A percentile compares a stretch with the other conserved stretches of the same genome.
Conservation (phyloP, 163 green algal genomes). For the Scenedesmus sp. region DNA sequence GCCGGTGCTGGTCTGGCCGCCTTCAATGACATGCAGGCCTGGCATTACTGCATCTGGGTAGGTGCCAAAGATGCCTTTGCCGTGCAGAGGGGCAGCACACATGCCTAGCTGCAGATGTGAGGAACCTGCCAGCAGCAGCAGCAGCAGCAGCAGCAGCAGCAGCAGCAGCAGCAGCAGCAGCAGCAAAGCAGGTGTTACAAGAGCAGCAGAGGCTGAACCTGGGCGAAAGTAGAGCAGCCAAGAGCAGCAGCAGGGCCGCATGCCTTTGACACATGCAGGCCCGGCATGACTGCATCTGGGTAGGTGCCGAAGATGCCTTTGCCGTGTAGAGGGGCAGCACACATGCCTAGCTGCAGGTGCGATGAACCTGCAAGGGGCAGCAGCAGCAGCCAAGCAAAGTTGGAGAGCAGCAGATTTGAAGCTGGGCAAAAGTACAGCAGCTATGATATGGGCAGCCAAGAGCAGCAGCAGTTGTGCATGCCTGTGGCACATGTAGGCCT, state of each 20-base stretch:
- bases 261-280: conserved; percentile 60
- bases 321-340: conserved; percentile 65
- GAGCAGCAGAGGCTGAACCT: too few relatives aligned
- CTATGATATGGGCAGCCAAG: too few relatives aligned
- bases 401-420: too few relatives aligned
- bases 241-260: too few relatives aligned
- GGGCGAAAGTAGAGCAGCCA: too few relatives aligned
- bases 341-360: conserved; percentile 83
- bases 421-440: too few relatives aligned
- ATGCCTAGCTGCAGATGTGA: conserved; percentile 86
- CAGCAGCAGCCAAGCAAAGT: too few relatives aligned
- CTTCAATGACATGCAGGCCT: conserved; percentile 82
- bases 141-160: not conserved
- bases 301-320: conserved; percentile 85
- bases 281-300: conserved; percentile 70
- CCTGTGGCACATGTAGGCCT: conserved; percentile 63
- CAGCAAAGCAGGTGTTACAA: too few relatives aligned
- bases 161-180: not conserved
- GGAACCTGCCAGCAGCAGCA: conserved; percentile 67
- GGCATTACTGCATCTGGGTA: conserved; percentile 78
- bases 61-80: conserved; percentile 82
- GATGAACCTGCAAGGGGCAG: conserved; percentile 64
- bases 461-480: too few relatives aligned
- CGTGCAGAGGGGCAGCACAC: conserved; percentile 66
- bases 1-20: conserved; percentile 87